A percentile compares a stretch with the other conserved stretches of the same genome.
phyloP scores from a whole-genome alignment of 352 stramenopile genomes.

The Globisporangium sylvaticum region DNA sequence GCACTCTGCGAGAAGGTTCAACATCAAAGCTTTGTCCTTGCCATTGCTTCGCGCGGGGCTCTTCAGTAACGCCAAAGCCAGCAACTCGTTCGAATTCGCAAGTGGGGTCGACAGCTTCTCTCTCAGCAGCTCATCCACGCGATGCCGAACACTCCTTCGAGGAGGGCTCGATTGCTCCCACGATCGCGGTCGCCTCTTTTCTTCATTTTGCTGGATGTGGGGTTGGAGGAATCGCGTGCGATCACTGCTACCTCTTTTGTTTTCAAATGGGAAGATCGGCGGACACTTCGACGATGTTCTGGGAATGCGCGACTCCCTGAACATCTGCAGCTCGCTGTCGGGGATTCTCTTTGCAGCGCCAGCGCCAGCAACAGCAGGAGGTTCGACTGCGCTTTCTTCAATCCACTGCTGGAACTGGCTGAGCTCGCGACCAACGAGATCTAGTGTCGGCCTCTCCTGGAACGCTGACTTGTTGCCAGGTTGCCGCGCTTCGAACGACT shows the following conservation, averaged over 20 bases:
- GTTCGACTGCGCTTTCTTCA: conserved; percentile 25
- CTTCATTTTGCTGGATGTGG: not conserved
- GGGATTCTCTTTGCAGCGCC: conserved; percentile 36
- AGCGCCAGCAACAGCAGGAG: conserved; percentile 32
- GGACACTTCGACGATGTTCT: conserved; percentile 5
- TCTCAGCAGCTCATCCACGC: not conserved
- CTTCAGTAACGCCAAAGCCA: conserved; percentile 34
- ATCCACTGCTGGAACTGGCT: conserved; percentile 48
- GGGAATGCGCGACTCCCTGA: conserved; percentile 24
- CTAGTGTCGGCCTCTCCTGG: not conserved
- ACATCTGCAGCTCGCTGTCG: conserved; percentile 53
- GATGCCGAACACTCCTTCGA: not conserved
- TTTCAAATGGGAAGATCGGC: conserved; percentile 10
- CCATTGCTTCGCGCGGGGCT: conserved; percentile 9
- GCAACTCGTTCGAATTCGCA: not conserved
- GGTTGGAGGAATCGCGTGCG: not conserved
- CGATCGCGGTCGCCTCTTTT: not conserved
- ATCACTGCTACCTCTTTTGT: not conserved
- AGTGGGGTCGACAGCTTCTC: not conserved
- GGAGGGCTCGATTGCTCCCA: conserved; percentile 7
- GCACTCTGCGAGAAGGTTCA: conserved; percentile 40
- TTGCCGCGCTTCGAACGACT: not conserved
- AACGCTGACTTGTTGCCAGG: not conserved
- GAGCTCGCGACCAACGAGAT: conserved; percentile 18
- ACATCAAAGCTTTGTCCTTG: conserved; percentile 39